Evolutionary conservation across 2,329 filamentous ascomycete species (phyloP), one percentile per base, ranked within the genome.

Genomic region (Cytospora paraplurivora): DNA sequence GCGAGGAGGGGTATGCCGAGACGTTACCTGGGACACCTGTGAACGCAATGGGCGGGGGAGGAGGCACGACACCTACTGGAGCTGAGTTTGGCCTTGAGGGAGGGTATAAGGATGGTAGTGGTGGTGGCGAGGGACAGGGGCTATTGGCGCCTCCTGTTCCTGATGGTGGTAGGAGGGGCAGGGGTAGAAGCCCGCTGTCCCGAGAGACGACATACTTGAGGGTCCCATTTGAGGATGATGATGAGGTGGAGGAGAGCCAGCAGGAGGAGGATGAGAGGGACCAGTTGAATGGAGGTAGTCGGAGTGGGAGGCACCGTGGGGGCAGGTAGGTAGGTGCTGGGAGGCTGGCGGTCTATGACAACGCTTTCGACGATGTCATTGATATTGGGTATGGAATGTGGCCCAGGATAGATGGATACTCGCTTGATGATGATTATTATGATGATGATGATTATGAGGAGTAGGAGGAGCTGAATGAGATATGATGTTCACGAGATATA

Each of bases 21-120:
- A 66, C 64, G 21, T 49, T 66, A 15, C 64, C 64, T 7, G 64
- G 64, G 3, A 66, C 64, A 21, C 64, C 64, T 3, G 64, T 66
- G 38, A 56, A 56, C 32, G 55, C 21, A 7, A 8, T 11, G 19
- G 60, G 54, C 8, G 41, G 32, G n/a, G 44, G 47, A 7, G 56
- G 47, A 7, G 56, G 62, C 21, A 49, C 21, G 12, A 54, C 55
- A 34, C 51, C 51, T 11, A 44, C 51, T 33, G 37, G 33, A 41
- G 41, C 38, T 19, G 50, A 55, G 34, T 37, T 53, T 17, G 62
- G 37, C 21, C 17, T 15, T 7, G 62, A n/a, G 17, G 50, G 52
- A 21, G 50, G 62, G 8, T 1, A 47, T 12, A 21, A 32, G 1
- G 50, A 19, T 10, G 33, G 13, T 10, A n/a, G 55, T 10, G 21